phyloP scores from a whole-genome alignment of 2,329 filamentous ascomycete genomes.

The Akanthomyces muscarius region DNA sequence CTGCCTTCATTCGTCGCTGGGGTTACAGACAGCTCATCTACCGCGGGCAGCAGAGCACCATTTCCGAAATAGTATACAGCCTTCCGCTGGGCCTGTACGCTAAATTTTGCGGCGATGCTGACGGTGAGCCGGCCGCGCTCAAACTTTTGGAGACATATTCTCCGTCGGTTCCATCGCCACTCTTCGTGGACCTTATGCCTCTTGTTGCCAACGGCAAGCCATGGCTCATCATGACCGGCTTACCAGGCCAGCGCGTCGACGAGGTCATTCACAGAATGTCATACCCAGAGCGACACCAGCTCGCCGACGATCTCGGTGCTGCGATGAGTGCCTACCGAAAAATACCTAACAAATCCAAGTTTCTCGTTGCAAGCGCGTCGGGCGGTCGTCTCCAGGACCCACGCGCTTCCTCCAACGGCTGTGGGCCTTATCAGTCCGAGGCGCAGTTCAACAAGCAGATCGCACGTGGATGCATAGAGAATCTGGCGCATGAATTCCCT shows the following conservation, averaged over 20 bases:
- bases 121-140: not conserved
- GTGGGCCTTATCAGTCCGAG: constrained; percentile 30
- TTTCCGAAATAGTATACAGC: constrained; percentile 4
- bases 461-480: constrained; percentile 27
- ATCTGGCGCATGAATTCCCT: constrained; percentile 23
- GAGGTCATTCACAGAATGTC: constrained; percentile 19
- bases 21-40: not conserved
- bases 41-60: constrained; percentile 8
- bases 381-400: constrained; percentile 26
- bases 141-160: not conserved
- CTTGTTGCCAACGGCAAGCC: not conserved
- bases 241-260: constrained; percentile 17
- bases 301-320: not conserved
- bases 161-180: not conserved
- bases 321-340: not conserved
- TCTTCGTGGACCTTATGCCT: constrained; percentile 2
- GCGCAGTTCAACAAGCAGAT: constrained; percentile 28
- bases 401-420: constrained; percentile 21
- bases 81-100: constrained; percentile 5
- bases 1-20: not conserved
- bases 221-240: constrained; percentile 4
- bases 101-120: constrained; percentile 3
- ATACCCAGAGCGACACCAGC: constrained; percentile 1
- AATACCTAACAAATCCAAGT: constrained; percentile 22
- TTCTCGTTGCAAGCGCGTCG: constrained; percentile 31